These are phyloP conservation scores for Hydrangea macrophylla DNA, from an alignment of 148 eudicot species.

Conservation along the genomic window DNA sequence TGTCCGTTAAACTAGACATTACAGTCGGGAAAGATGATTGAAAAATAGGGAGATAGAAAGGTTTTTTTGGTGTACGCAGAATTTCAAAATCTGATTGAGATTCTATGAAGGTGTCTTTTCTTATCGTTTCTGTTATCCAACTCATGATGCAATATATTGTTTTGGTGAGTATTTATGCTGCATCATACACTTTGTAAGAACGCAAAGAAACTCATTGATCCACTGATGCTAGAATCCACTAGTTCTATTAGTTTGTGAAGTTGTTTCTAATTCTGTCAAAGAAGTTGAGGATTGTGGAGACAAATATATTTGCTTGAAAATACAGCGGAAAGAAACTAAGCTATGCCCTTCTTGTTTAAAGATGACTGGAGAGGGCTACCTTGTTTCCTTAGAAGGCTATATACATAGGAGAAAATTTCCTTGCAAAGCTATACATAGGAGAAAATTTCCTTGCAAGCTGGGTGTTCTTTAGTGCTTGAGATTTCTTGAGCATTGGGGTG, in stretches of 20 bases:
- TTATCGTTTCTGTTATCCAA: neutral
- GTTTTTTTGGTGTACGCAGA: neutral
- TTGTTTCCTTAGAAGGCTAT: too few relatives aligned
- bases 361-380: neutral
- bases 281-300: too few relatives aligned
- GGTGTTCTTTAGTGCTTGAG: too few relatives aligned
- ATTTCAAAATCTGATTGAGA: neutral
- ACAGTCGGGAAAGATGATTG: neutral
- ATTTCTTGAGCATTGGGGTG: too few relatives aligned
- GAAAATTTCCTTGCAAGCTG: too few relatives aligned
- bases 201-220: neutral
- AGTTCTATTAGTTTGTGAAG: too few relatives aligned
- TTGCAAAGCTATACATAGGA: too few relatives aligned
- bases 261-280: too few relatives aligned
- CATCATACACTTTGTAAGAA: neutral
- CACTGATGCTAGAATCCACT: neutral
- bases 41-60: neutral
- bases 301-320: too few relatives aligned
- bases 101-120: neutral
- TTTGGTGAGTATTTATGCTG: neutral
- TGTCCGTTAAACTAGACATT: neutral
- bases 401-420: too few relatives aligned
- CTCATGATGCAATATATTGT: neutral
- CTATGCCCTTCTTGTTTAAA: neutral
- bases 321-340: neutral